These are phyloP conservation scores for Fagopyrum tataricum DNA, from an alignment of 148 eudicot species.

Conservation along the genomic window DNA sequence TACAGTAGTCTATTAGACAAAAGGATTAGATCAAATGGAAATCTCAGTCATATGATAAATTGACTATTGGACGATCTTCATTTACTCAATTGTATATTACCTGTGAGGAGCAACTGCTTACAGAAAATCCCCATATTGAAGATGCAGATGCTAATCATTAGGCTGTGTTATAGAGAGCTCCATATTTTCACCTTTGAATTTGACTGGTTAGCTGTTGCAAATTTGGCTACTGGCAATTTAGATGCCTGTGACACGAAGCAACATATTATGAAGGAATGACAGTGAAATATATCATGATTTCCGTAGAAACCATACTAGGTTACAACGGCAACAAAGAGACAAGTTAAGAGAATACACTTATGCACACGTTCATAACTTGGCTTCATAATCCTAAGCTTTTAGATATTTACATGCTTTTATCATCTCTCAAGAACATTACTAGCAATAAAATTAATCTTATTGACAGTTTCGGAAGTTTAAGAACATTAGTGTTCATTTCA, in stretches of 20 bases:
- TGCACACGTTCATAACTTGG: too few species aligned
- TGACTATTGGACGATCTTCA: background rate
- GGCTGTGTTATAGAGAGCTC: conserved; percentile 72
- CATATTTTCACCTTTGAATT: conserved; percentile 43
- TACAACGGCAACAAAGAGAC: too few species aligned
- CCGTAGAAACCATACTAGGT: background rate
- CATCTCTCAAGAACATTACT: too few species aligned
- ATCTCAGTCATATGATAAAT: conserved; percentile 11
- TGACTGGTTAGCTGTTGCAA: conserved; percentile 23
- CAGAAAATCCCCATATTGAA: conserved; percentile 90
- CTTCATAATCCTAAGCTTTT: too few species aligned
- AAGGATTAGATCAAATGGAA: too few species aligned
- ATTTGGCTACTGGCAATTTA: conserved; percentile 25
- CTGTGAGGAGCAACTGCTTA: conserved; percentile 79
- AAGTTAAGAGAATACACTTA: too few species aligned
- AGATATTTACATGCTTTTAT: too few species aligned
- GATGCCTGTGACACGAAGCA: conserved; percentile 26
- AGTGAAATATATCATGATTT: background rate
- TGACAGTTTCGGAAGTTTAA: too few species aligned
- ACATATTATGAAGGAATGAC: background rate
- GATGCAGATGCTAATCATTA: conserved; percentile 99
- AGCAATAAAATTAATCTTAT: too few species aligned
- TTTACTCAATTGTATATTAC: conserved; percentile 19
- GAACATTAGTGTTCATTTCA: too few species aligned
- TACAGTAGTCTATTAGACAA: too few species aligned